Conservation (phyloP, 2,329 filamentous ascomycete species). For the Fusarium heterosporum region DNA sequence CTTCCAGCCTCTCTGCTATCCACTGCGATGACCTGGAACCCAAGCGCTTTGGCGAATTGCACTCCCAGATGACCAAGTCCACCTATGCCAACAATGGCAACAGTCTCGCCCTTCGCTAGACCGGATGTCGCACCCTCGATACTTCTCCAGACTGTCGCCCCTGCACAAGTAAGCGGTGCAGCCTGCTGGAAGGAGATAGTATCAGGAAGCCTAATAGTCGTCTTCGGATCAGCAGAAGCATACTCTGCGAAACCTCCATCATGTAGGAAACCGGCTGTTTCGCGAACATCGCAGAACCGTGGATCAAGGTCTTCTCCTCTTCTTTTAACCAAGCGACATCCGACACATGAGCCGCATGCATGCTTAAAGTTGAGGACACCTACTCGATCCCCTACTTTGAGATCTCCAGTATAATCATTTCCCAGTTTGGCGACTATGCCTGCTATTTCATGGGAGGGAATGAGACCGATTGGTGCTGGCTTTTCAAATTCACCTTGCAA, state of each 20-base stretch:
- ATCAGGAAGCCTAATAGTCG: neutral
- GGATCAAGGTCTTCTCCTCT: constrained; percentile 17
- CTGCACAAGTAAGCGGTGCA: constrained; percentile 13
- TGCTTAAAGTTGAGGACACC: constrained; percentile 22
- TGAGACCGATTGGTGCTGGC: constrained; percentile 16
- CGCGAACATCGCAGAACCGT: neutral
- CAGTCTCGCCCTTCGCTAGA: neutral
- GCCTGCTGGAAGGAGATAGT: constrained; percentile 12
- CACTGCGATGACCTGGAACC: constrained; percentile 5
- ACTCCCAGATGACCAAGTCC: constrained; percentile 11
- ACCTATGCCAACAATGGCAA: constrained; percentile 8
- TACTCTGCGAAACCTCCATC: constrained; percentile 19
- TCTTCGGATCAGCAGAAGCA: constrained; percentile 2
- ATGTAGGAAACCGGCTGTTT: constrained; percentile 19
- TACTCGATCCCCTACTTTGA: constrained; percentile 12
- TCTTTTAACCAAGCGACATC: neutral
- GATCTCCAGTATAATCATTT: neutral
- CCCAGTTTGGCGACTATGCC: neutral
- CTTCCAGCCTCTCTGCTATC: constrained; percentile 22
- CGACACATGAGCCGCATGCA: constrained; percentile 5
- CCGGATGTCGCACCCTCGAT: constrained; percentile 2
- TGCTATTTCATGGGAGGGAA: constrained; percentile 13
- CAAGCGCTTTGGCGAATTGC: constrained; percentile 15
- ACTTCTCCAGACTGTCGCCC: constrained; percentile 16
- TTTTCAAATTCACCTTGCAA: constrained; percentile 19